These are phyloP conservation scores for Malus asiatica DNA, from an alignment of 306 rosid genomes.

Conservation along the genomic window DNA sequence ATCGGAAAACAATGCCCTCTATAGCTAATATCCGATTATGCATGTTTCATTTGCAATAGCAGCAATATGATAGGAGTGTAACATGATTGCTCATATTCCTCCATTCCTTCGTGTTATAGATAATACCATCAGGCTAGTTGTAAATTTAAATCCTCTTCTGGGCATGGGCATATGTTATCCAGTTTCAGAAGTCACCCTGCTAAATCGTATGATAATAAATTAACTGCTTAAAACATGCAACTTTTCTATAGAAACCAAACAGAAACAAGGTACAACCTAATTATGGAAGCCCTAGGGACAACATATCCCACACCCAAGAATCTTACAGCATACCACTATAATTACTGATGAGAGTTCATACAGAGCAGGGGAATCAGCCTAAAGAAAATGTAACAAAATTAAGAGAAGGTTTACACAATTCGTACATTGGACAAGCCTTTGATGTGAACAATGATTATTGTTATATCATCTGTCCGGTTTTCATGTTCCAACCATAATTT, in stretches of 20 bases:
- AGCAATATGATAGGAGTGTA: not conserved
- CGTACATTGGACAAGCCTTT: conserved; percentile 81
- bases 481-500: conserved; percentile 86
- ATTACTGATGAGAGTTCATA: not conserved
- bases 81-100: not conserved
- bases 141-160: not conserved
- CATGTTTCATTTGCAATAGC: conserved; percentile 3
- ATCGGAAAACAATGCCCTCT: not conserved
- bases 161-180: not conserved
- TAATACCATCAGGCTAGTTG: not conserved
- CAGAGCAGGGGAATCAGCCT: conserved; percentile 1
- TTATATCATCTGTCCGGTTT: conserved; percentile 90
- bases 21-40: not conserved
- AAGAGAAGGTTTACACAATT: conserved; percentile 14
- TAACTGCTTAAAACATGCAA: not conserved
- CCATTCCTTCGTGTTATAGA: not conserved
- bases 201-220: not conserved
- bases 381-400: not conserved
- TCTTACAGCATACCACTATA: not conserved
- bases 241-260: not conserved
- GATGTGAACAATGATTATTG: conserved; percentile 82
- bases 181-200: not conserved
- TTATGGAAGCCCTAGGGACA: not conserved
- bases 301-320: not conserved
- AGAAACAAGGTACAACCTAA: not conserved